phyloP scores from a whole-genome alignment of 1,284 basidiomycete species.

The Cystobasidium pallidum region DNA sequence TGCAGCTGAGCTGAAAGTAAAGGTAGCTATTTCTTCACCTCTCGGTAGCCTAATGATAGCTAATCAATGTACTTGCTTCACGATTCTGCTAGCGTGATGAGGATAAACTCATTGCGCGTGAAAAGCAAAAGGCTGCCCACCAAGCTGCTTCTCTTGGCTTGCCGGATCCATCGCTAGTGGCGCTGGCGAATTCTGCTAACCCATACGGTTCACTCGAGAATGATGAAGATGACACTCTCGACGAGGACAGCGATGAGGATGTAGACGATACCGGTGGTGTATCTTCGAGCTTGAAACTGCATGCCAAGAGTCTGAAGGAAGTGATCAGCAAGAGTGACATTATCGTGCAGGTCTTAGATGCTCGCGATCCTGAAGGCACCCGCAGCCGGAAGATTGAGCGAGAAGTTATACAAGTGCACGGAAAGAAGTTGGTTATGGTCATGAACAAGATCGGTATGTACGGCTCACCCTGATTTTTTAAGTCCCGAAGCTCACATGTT shows the following conservation, averaged over 20 bases:
- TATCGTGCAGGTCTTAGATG: slow-evolving; percentile 84
- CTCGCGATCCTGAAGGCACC: slow-evolving; percentile 87
- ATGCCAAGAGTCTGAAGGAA: slow-evolving; percentile 69
- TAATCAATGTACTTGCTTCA: not conserved
- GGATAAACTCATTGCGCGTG: slow-evolving; percentile 62
- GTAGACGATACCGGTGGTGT: slow-evolving; percentile 48
- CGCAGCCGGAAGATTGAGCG: slow-evolving; percentile 84
- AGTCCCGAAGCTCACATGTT: slow-evolving; percentile 44
- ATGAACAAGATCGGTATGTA: slow-evolving; percentile 86
- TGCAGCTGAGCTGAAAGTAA: slow-evolving; percentile 67
- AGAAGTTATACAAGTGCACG: slow-evolving; percentile 79
- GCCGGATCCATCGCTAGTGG: slow-evolving; percentile 47
- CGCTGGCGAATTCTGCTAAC: slow-evolving; percentile 50
- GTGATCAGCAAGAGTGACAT: slow-evolving; percentile 94
- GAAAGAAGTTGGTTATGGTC: slow-evolving; percentile 83
- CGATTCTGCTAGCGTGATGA: slow-evolving; percentile 64
- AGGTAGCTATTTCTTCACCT: slow-evolving; percentile 41
- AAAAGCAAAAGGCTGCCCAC: slow-evolving; percentile 44
- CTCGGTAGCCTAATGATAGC: too few species aligned
- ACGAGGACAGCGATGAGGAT: slow-evolving; percentile 49
- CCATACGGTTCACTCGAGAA: slow-evolving; percentile 50
- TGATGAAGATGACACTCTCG: slow-evolving; percentile 31
- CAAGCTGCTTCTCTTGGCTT: slow-evolving; percentile 35
- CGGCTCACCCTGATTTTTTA: not conserved
- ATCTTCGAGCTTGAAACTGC: slow-evolving; percentile 55